These are phyloP conservation scores for Panicum virgatum DNA, from an alignment of 202 grass and related monocot genomes.

Conservation along the genomic window DNA sequence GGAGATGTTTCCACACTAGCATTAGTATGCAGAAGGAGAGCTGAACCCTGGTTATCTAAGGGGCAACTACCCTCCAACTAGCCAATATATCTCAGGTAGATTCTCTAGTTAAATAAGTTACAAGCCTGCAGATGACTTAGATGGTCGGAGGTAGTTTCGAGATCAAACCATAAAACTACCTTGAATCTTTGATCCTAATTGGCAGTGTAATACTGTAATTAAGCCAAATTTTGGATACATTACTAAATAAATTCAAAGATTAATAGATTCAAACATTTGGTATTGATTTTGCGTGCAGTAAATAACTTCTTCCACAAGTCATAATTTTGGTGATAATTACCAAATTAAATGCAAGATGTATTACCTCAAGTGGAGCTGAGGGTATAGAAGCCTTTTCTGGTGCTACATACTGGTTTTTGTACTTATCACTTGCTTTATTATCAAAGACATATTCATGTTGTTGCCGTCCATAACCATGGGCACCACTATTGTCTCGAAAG, in stretches of 20 bases:
- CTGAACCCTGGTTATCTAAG: too few relatives aligned
- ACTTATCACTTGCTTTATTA: slow-evolving; percentile 47
- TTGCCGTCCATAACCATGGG: slow-evolving; percentile 61
- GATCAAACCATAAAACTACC: not conserved
- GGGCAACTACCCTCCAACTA: too few relatives aligned
- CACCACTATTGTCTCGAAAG: slow-evolving; percentile 68
- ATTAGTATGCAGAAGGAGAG: too few relatives aligned
- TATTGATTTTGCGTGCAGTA: not conserved
- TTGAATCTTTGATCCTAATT: not conserved
- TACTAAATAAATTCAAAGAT: too few relatives aligned
- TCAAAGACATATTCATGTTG: slow-evolving; percentile 49
- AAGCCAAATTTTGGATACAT: slow-evolving; percentile 22
- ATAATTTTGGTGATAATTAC: not conserved
- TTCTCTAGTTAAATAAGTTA: not conserved
- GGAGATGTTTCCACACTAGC: too few relatives aligned
- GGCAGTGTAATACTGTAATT: not conserved
- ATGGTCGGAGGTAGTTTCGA: not conserved
- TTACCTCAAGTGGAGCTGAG: slow-evolving; percentile 74
- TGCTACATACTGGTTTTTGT: slow-evolving; percentile 51
- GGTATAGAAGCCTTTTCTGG: slow-evolving; percentile 44
- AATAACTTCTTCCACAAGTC: not conserved
- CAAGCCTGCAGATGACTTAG: not conserved
- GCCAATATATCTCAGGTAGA: too few relatives aligned
- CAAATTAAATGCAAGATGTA: slow-evolving; percentile 19
- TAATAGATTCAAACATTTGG: not conserved